phyloP scores from a whole-genome alignment of 352 stramenopile species.

The Phytophthora europaea region DNA sequence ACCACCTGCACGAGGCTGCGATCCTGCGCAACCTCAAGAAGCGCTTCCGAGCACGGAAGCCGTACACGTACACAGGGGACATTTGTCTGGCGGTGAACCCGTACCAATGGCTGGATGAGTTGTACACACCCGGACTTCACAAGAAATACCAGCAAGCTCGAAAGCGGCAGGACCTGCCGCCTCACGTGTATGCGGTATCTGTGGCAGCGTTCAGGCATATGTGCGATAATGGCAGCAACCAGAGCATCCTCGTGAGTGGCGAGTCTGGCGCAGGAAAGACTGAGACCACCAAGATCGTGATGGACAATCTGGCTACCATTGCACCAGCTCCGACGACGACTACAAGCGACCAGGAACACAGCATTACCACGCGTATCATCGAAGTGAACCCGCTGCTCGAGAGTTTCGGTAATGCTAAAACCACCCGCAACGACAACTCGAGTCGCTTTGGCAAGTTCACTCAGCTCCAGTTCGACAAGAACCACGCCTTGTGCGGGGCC shows the following conservation, averaged over 20 bases:
- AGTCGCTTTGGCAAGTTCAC: slow-evolving; percentile 98
- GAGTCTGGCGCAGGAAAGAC: slow-evolving; percentile 94
- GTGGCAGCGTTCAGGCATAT: slow-evolving; percentile 80
- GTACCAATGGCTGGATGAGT: slow-evolving; percentile 91
- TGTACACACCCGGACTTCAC: slow-evolving; percentile 80
- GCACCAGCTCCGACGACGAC: slow-evolving; percentile 34
- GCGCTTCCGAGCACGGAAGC: slow-evolving; percentile 79
- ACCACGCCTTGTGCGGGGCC: slow-evolving; percentile 83
- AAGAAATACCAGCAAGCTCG: slow-evolving; percentile 66
- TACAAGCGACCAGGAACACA: slow-evolving; percentile 30
- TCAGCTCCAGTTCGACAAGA: slow-evolving; percentile 93
- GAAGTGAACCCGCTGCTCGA: slow-evolving; percentile 98
- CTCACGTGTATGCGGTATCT: slow-evolving; percentile 79
- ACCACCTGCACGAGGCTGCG: slow-evolving; percentile 91
- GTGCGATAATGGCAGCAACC: slow-evolving; percentile 63
- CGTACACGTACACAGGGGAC: slow-evolving; percentile 97
- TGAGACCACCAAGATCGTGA: slow-evolving; percentile 95
- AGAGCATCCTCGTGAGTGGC: slow-evolving; percentile 89
- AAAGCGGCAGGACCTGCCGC: slow-evolving; percentile 61
- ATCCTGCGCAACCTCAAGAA: slow-evolving; percentile 92
- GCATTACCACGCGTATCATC: slow-evolving; percentile 93
- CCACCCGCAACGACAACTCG: slow-evolving; percentile 97
- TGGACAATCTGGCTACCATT: slow-evolving; percentile 88
- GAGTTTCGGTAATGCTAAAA: slow-evolving; percentile 98
- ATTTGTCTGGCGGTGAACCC: slow-evolving; percentile 98